phyloP scores from a whole-genome alignment of 2,329 filamentous ascomycete species.

The Colletotrichum nymphaeae region DNA sequence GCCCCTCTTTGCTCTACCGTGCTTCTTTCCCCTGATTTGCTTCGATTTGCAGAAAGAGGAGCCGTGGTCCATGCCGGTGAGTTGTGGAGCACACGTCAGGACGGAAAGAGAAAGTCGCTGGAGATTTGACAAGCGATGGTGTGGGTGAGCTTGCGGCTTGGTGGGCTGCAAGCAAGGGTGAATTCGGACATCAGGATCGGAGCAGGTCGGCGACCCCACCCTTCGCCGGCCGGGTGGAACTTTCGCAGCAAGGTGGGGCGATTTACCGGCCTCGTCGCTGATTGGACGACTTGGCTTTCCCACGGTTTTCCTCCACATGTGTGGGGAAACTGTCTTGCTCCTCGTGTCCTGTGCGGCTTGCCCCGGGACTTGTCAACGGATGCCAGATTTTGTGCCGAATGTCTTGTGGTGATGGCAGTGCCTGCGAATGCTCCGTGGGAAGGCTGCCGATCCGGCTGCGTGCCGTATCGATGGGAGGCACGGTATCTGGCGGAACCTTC shows the following conservation, averaged over 20 bases:
- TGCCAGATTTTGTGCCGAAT: conserved; percentile 23
- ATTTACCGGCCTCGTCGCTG: neutral
- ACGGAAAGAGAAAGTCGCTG: neutral
- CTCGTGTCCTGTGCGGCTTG: conserved; percentile 13
- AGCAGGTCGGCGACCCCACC: conserved; percentile 30
- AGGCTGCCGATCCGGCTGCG: neutral
- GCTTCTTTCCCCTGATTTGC: neutral
- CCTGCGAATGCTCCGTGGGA: neutral
- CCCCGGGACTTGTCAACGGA: conserved; percentile 14
- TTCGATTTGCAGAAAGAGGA: conserved; percentile 23
- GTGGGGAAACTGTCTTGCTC: neutral
- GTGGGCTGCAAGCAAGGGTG: conserved; percentile 24
- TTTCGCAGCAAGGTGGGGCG: neutral
- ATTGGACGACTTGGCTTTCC: conserved; percentile 8
- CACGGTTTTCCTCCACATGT: conserved; percentile 14
- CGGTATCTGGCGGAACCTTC: neutral
- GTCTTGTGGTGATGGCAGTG: neutral
- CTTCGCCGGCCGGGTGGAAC: conserved; percentile 1
- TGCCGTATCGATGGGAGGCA: neutral
- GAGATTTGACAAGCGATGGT: neutral
- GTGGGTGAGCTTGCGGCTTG: neutral
- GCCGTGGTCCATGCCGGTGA: conserved; percentile 7
- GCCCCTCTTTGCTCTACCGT: neutral
- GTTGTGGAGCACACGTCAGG: neutral
- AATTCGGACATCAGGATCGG: conserved; percentile 32